Percentiles rank a stretch among this genome's conserved stretches.
Evolutionary conservation across 164 flowering plant species (phyloP).

Genomic region (Liquidambar formosana): DNA sequence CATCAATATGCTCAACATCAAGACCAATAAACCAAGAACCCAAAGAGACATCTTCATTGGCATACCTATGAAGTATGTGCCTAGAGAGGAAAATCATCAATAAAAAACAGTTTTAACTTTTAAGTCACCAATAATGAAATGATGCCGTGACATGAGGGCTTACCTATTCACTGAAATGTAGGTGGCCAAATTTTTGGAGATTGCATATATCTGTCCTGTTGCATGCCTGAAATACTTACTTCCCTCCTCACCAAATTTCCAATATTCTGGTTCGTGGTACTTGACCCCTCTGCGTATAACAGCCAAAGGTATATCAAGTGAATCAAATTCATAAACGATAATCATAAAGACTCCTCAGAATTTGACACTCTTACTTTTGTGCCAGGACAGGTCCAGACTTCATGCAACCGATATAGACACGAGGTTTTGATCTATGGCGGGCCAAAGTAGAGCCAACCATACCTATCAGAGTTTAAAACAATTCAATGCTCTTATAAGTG

Average conservation of each 20-base stretch:
- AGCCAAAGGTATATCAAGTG: not conserved
- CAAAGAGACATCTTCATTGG: conserved; percentile 90
- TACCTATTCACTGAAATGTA: conserved; percentile 84
- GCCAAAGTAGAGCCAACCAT: conserved; percentile 78
- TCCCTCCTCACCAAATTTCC: conserved; percentile 99
- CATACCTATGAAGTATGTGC: conserved; percentile 77
- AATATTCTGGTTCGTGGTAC: conserved; percentile 95
- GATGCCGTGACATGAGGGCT: not conserved
- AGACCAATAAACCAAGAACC: conserved; percentile 97
- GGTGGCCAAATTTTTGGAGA: conserved; percentile 92
- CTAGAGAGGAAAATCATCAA: conserved; percentile 32
- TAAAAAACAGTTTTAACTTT: not conserved
- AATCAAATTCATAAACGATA: conserved; percentile 1
- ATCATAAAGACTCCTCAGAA: not conserved
- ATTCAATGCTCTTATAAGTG: not conserved
- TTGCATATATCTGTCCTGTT: conserved; percentile 89
- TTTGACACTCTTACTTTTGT: conserved; percentile 57
- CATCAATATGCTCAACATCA: conserved; percentile 88
- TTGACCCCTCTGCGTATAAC: conserved; percentile 62
- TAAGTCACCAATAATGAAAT: not conserved
- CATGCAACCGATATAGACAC: conserved; percentile 97
- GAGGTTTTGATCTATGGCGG: conserved; percentile 83
- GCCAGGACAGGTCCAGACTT: conserved; percentile 94
- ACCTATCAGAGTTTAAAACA: conserved; percentile 43
- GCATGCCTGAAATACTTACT: conserved; percentile 96